Evolutionary conservation across 1,139 yeast species (phyloP), one percentile per base, ranked within the genome.

Genomic region (Scheffersomyces titani): DNA sequence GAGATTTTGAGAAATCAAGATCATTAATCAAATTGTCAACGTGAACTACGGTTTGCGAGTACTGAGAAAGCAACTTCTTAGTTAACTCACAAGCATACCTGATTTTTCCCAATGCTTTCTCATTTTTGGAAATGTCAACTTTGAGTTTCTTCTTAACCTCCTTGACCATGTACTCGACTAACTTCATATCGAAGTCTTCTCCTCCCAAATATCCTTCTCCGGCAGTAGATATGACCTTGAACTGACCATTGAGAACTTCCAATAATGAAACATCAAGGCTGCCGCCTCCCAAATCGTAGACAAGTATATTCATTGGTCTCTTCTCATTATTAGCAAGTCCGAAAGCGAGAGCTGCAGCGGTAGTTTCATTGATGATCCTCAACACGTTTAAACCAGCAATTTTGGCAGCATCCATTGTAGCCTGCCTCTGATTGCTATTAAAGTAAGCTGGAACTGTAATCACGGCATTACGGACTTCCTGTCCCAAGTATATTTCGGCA

Each of bases 341-440:
- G 9, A 24, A 24, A 60, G 98, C 98, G 75, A 93, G 92, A 57
- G 98, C 98, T 61, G 98, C 98, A 53, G 98, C 98, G 56, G 98
- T 93, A 63, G 98, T 98, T 82, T 93, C 98, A 75, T 93, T 93
- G 66, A 93, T 97, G 71, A 93, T 92, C 82, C 98, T 89, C 72
- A 92, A 84, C 59, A 93, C 97, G 70, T 90, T 92, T 71, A 93
- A 85, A 67, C 98, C 98, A 52, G 98, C 97, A 82, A 93, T 93
- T 60, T 91, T 84, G 81, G 98, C 98, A 55, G 98, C 98, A 76
- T 92, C 97, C 82, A 92, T 92, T 63, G 98, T 93, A 61, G 98
- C 98, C 78, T 93, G 98, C 82, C 98, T 89, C 81, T 93, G 98
- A 58, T 98, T 97, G 78, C 93, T 98, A 76, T 93, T 94, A 82